Percentiles rank a stretch among this genome's conserved stretches.
Evolutionary conservation across 176 grass and related monocot species (phyloP).

Genomic region (Triticum dicoccoides): DNA sequence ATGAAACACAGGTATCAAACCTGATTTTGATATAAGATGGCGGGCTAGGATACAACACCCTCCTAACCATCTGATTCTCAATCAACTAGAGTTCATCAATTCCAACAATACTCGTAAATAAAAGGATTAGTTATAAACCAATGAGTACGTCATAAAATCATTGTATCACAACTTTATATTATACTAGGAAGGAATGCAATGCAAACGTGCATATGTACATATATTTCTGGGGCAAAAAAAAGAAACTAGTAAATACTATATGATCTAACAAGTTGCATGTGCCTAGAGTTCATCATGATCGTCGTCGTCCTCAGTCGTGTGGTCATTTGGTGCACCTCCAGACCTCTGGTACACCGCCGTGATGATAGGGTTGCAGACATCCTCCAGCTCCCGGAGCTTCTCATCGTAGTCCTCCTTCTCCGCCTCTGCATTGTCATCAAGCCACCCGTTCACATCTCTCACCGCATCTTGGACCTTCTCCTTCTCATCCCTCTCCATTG

Average conservation of each 20-base stretch:
- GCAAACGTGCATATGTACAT: neutral
- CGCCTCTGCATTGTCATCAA: neutral
- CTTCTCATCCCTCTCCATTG: neutral
- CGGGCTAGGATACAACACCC: too few species aligned
- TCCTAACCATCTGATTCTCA: too few species aligned
- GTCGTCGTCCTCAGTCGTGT: neutral
- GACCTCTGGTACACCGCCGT: slow-evolving; percentile 15
- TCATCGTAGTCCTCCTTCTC: slow-evolving; percentile 11
- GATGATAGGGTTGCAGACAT: slow-evolving; percentile 37
- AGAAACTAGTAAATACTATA: neutral
- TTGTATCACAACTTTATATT: too few species aligned
- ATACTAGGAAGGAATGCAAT: too few species aligned
- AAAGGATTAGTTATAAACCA: too few species aligned
- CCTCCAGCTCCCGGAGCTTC: slow-evolving; percentile 39
- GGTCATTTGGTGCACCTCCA: neutral
- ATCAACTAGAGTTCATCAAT: too few species aligned
- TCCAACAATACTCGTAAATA: too few species aligned
- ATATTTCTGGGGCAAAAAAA: neutral
- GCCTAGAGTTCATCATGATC: neutral
- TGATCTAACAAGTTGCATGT: neutral
- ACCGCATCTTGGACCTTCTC: neutral
- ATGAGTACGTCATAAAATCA: too few species aligned
- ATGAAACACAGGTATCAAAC: too few species aligned
- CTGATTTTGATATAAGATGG: too few species aligned
- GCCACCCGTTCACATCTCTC: neutral